phyloP scores from a whole-genome alignment of 176 grass and related monocot species.

The Rhynchospora tenuis region DNA sequence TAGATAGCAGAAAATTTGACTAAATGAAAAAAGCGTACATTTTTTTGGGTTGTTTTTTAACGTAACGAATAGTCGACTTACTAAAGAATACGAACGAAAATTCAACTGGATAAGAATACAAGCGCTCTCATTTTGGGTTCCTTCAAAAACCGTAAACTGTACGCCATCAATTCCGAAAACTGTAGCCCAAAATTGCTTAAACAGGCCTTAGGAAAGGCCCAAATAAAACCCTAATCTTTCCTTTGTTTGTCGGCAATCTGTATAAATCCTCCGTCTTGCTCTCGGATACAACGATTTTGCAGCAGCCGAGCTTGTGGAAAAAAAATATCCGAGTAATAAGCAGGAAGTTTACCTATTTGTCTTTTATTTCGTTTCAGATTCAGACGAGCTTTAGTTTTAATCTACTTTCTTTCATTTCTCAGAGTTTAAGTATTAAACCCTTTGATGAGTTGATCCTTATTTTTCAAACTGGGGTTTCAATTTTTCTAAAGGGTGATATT shows the following conservation, averaged over 20 bases:
- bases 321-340: background rate
- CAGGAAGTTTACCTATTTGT: background rate
- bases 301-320: background rate
- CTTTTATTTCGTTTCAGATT: background rate
- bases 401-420: background rate
- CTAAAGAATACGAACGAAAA: too few relatives aligned
- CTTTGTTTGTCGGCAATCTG: background rate
- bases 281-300: too few relatives aligned
- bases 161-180: background rate
- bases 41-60: too few relatives aligned
- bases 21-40: too few relatives aligned
- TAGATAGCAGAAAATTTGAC: too few relatives aligned
- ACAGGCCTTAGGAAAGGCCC: background rate
- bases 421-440: constrained; percentile 17
- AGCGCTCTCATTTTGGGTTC: too few relatives aligned
- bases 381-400: background rate
- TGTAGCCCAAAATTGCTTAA: background rate
- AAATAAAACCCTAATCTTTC: background rate
- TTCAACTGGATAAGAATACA: too few relatives aligned
- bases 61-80: too few relatives aligned
- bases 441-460: constrained; percentile 69
- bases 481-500: constrained; percentile 70
- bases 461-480: constrained; percentile 37
- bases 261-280: constrained; percentile 2
- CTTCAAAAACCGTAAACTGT: too few relatives aligned